Percentiles rank a stretch among this genome's conserved stretches.
Conservation (phyloP, 148 eudicot genomes). For the Fallopia convolvulus region DNA sequence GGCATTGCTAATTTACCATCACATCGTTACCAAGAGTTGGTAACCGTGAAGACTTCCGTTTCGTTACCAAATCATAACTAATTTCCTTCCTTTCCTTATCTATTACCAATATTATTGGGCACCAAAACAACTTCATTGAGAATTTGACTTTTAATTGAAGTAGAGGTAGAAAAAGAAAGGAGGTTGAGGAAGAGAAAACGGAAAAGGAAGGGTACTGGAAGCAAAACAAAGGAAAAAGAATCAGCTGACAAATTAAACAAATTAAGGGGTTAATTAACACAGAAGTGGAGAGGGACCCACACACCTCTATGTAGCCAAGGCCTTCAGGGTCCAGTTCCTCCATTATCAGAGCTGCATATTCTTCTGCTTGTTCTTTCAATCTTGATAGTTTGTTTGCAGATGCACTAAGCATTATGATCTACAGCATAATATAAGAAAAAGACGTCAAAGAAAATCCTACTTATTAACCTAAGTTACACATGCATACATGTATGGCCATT, state of each 20-base stretch:
- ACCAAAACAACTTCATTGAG: neutral
- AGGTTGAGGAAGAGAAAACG: neutral
- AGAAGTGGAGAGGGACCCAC: neutral
- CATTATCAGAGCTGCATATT: constrained; percentile 95
- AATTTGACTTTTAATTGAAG: neutral
- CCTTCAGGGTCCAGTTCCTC: constrained; percentile 90
- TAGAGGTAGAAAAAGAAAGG: neutral
- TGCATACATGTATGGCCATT: no score
- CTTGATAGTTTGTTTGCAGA: constrained; percentile 79
- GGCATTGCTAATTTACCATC: neutral
- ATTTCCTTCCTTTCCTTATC: neutral
- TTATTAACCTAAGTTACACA: no score
- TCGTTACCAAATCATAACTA: neutral
- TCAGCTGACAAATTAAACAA: neutral
- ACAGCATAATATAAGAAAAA: neutral
- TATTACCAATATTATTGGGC: neutral
- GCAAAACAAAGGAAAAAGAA: no score
- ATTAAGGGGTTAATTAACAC: neutral
- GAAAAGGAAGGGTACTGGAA: neutral
- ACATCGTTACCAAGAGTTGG: neutral
- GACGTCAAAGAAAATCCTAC: neutral
- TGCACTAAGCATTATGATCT: constrained; percentile 94
- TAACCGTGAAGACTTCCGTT: neutral
- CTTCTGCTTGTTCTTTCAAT: constrained; percentile 84
- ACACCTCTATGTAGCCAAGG: constrained; percentile 96